A percentile compares a stretch with the other conserved stretches of the same genome.
Conservation (phyloP, 2,329 filamentous ascomycete species). For the Dichotomopilus funicola region DNA sequence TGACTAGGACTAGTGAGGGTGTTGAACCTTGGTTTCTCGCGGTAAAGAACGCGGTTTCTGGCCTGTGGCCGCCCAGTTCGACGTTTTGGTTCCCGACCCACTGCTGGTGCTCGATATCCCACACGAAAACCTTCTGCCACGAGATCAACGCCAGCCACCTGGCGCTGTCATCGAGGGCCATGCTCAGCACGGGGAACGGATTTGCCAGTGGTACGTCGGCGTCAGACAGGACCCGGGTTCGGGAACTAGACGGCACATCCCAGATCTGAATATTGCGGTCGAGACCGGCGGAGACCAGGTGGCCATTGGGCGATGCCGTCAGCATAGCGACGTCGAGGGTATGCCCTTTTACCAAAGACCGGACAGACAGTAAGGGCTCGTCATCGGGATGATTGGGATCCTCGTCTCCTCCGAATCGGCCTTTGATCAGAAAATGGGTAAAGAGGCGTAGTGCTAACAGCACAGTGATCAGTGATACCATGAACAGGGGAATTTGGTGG, state of each 20-base stretch:
- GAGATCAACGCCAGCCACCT: constrained; percentile 62
- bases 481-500: constrained; percentile 52
- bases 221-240: constrained; percentile 39
- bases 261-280: constrained; percentile 64
- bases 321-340: constrained; percentile 63
- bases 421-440: constrained; percentile 69
- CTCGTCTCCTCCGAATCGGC: constrained; percentile 45
- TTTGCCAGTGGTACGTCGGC: constrained; percentile 30
- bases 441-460: constrained; percentile 61
- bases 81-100: constrained; percentile 52
- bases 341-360: constrained; percentile 57
- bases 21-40: constrained; percentile 31
- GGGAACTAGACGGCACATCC: constrained; percentile 45
- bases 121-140: constrained; percentile 52
- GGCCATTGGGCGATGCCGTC: constrained; percentile 53
- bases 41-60: constrained; percentile 59
- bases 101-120: constrained; percentile 51
- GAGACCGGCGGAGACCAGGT: constrained; percentile 62
- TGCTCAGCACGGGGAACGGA: constrained; percentile 55
- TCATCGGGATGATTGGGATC: constrained; percentile 41
- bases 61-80: constrained; percentile 51
- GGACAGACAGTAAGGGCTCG: constrained; percentile 50
- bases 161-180: constrained; percentile 58
- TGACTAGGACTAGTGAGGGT: constrained; percentile 53
- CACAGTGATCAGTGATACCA: constrained; percentile 56